These are phyloP conservation scores for Neocatenulostroma microsporum DNA, from an alignment of 2,329 filamentous ascomycete genomes.

Conservation along the genomic window DNA sequence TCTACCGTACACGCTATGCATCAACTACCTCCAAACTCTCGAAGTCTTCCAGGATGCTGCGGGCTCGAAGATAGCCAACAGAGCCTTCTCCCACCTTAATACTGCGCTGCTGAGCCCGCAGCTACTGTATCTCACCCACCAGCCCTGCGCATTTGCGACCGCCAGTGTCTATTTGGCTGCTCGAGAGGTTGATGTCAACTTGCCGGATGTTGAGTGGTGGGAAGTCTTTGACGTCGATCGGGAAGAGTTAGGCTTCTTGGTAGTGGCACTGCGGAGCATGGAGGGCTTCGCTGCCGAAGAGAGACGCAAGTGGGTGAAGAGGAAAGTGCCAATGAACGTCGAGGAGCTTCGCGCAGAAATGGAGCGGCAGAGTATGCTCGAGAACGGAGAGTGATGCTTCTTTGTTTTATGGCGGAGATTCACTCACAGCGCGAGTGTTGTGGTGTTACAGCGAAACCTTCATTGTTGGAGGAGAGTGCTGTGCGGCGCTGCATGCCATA, in stretches of 20 bases:
- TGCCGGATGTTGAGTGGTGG: conserved; percentile 89
- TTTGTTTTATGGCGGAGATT: neutral
- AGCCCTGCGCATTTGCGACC: conserved; percentile 75
- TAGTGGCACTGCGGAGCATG: conserved; percentile 75
- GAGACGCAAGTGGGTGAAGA: conserved; percentile 44
- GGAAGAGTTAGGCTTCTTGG: conserved; percentile 87
- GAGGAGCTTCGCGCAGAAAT: conserved; percentile 54
- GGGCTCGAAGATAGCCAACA: conserved; percentile 51
- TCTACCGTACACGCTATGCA: conserved; percentile 74
- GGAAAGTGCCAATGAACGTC: conserved; percentile 52
- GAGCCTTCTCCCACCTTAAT: conserved; percentile 73
- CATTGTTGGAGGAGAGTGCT: no score
- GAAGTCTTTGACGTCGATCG: conserved; percentile 94
- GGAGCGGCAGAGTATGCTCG: conserved; percentile 30
- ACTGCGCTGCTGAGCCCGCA: conserved; percentile 79
- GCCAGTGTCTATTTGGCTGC: conserved; percentile 88
- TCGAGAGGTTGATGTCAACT: conserved; percentile 63
- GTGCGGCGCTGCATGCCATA: neutral
- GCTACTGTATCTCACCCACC: conserved; percentile 83
- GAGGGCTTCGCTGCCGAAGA: conserved; percentile 60
- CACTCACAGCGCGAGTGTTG: no score
- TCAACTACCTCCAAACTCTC: conserved; percentile 88
- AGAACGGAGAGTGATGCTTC: neutral
- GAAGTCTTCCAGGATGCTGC: conserved; percentile 50
- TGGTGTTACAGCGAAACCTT: neutral